Evolutionary conservation across 805 yeast genomes (phyloP).

Genomic region (Kuraishia hungarica): DNA sequence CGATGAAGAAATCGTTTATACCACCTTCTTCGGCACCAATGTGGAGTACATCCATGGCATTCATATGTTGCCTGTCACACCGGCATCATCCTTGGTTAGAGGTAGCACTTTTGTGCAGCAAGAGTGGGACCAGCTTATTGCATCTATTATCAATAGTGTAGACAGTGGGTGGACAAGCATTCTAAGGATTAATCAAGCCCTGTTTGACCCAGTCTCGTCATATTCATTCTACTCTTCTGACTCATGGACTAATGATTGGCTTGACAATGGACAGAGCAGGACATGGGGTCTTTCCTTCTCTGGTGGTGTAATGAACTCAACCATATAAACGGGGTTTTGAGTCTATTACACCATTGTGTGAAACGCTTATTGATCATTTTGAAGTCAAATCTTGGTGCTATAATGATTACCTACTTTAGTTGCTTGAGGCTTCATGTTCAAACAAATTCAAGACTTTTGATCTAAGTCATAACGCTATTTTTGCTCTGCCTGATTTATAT

Average conservation of each 20-base stretch:
- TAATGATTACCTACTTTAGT: no score
- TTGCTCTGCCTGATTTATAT: no score
- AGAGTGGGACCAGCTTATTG: conserved; percentile 53
- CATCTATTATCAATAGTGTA: conserved; percentile 34
- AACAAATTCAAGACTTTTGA: no score
- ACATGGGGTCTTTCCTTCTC: conserved; percentile 82
- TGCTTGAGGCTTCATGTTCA: no score
- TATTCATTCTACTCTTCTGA: conserved; percentile 51
- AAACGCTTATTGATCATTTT: no score
- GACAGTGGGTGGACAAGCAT: conserved; percentile 70
- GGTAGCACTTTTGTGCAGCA: conserved; percentile 43
- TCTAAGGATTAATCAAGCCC: conserved; percentile 64
- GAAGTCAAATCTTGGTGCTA: no score
- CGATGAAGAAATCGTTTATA: conserved; percentile 65
- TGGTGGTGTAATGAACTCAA: conserved; percentile 37
- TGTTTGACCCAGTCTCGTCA: conserved; percentile 58
- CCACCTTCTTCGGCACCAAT: conserved; percentile 71
- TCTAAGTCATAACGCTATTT: no score
- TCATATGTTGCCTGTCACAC: conserved; percentile 69
- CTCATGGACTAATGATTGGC: conserved; percentile 42
- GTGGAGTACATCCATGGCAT: conserved; percentile 71
- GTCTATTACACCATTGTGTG: no score
- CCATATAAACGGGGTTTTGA: no score
- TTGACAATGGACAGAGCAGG: conserved; percentile 80
- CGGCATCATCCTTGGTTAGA: conserved; percentile 55